phyloP scores from a whole-genome alignment of 805 yeast species.

The Saccharomycopsis sp. region DNA sequence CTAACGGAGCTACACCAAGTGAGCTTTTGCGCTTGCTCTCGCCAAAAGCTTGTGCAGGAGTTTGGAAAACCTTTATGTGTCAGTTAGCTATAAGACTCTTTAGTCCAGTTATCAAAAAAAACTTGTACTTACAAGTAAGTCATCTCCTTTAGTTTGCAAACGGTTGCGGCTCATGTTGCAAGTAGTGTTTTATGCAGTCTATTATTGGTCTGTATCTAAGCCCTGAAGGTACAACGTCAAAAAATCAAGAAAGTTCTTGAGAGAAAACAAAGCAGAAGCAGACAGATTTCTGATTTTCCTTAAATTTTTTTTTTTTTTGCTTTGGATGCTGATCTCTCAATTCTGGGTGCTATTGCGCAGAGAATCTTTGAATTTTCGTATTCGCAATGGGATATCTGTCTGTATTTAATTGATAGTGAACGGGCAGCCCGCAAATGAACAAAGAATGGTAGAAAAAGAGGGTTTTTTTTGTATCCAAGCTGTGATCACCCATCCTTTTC shows the following conservation, averaged over 20 bases:
- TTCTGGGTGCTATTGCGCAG: not conserved
- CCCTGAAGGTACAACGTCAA: not conserved
- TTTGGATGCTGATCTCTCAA: not conserved
- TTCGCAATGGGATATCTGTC: not conserved
- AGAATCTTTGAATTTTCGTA: not conserved
- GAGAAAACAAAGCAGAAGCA: not conserved
- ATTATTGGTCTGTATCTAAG: not conserved
- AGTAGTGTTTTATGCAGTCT: not conserved
- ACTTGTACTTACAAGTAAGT: not conserved
- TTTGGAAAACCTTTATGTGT: constrained; percentile 5
- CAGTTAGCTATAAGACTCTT: not conserved
- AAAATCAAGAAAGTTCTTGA: too few relatives aligned
- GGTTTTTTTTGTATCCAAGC: not conserved
- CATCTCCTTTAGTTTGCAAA: not conserved
- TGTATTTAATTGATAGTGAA: not conserved
- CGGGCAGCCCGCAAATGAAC: not conserved
- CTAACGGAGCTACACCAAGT: not conserved
- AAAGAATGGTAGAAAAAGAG: not conserved
- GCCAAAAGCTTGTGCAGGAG: constrained; percentile 13
- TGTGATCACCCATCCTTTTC: not conserved
- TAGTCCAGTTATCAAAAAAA: not conserved
- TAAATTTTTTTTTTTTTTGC: not conserved
- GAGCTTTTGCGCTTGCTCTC: constrained; percentile 6
- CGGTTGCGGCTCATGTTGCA: not conserved
- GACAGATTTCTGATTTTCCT: not conserved